A percentile compares a stretch with the other conserved stretches of the same genome.
Evolutionary conservation across 768 basidiomycete genomes (phyloP).

Genomic region (Gloeopeniophorella convolvens): DNA sequence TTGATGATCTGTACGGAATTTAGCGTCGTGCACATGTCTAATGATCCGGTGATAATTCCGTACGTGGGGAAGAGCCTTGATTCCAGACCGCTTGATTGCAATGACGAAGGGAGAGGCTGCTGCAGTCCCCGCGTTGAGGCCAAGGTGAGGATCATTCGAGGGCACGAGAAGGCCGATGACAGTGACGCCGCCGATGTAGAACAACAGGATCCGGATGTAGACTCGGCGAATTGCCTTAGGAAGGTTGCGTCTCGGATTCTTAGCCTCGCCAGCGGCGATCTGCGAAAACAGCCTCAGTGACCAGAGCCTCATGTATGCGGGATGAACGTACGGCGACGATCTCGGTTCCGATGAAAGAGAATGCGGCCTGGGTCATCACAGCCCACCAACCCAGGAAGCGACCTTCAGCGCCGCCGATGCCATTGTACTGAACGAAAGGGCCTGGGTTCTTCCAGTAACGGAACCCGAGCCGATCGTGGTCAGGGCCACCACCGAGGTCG

Average conservation of each 20-base stretch:
- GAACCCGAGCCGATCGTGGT: conserved; percentile 45
- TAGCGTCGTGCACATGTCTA: background rate
- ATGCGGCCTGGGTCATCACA: conserved; percentile 52
- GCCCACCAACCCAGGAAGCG: conserved; percentile 47
- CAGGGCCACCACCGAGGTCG: conserved; percentile 52
- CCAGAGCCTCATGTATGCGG: too few species aligned
- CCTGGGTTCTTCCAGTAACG: conserved; percentile 50
- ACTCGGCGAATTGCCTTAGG: conserved; percentile 38
- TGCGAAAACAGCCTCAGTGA: too few species aligned
- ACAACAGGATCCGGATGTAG: conserved; percentile 72
- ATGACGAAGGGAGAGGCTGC: conserved; percentile 88
- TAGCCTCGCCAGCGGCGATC: conserved; percentile 85
- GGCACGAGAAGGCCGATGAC: conserved; percentile 83
- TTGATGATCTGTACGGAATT: conserved; percentile 25
- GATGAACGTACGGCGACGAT: conserved; percentile 30
- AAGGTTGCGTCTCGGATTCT: conserved; percentile 64
- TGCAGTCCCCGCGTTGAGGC: conserved; percentile 49
- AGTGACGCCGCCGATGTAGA: conserved; percentile 54
- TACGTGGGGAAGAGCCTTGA: conserved; percentile 49
- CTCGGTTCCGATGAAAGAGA: conserved; percentile 56
- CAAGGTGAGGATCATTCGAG: conserved; percentile 51
- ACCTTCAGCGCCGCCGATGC: conserved; percentile 38
- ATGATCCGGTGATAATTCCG: conserved; percentile 1
- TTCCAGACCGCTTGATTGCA: conserved; percentile 70
- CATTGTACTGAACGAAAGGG: conserved; percentile 42